Evolutionary conservation across 2,329 filamentous ascomycete genomes (phyloP).

Genomic region (Colletotrichum aenigma): DNA sequence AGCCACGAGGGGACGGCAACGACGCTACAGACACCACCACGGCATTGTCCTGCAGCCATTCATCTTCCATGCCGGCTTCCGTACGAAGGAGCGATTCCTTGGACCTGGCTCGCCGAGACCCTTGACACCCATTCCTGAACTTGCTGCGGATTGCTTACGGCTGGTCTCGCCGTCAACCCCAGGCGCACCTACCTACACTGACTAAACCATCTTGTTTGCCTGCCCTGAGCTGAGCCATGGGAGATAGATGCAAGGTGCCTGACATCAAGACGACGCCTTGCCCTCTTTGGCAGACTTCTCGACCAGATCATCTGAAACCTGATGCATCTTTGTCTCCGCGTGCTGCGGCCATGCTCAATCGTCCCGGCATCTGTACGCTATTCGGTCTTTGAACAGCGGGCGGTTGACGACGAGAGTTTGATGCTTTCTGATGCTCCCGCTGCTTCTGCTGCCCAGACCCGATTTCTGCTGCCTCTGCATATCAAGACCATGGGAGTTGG

Average conservation of each 20-base stretch:
- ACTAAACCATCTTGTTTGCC: neutral
- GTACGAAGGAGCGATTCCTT: neutral
- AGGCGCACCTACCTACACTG: neutral
- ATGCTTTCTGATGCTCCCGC: neutral
- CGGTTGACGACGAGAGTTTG: neutral
- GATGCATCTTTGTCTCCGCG: conserved; percentile 1
- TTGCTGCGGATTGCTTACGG: neutral
- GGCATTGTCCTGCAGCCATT: neutral
- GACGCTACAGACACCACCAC: neutral
- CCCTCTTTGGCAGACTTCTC: conserved; percentile 9
- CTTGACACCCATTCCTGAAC: neutral
- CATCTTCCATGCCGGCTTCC: neutral
- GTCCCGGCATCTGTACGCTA: neutral
- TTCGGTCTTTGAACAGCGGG: neutral
- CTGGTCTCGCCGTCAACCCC: neutral
- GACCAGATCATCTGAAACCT: conserved; percentile 7
- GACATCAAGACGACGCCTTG: neutral
- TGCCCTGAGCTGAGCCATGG: neutral
- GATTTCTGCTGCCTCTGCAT: neutral
- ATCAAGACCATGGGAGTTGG: neutral
- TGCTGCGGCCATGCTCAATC: neutral
- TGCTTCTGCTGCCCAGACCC: neutral
- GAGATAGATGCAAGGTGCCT: neutral
- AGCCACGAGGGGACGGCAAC: neutral
- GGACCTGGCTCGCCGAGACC: neutral